Evolutionary conservation across 2,329 filamentous ascomycete species (phyloP).

Genomic region (Leptosphaerulina australis): DNA sequence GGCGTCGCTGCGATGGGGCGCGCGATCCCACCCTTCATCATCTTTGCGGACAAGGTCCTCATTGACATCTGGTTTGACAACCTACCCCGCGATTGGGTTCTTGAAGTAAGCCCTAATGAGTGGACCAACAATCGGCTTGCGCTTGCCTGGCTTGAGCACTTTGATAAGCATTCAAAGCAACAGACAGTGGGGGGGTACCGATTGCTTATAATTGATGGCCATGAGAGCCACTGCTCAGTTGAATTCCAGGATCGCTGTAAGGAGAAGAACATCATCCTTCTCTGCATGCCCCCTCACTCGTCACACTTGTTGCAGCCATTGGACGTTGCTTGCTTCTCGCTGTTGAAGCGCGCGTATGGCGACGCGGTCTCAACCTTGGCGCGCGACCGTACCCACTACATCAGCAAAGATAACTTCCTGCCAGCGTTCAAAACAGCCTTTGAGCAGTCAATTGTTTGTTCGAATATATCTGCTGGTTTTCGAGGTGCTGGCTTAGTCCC

Average conservation of each 20-base stretch:
- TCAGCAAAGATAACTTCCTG: not conserved
- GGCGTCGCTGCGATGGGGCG: constrained; percentile 8
- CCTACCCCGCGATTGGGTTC: constrained; percentile 34
- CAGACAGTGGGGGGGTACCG: not conserved
- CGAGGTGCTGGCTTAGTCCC: not conserved
- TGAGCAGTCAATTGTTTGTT: not conserved
- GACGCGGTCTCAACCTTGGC: not conserved
- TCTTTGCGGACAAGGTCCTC: constrained; percentile 13
- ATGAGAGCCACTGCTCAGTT: not conserved
- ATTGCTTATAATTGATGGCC: not conserved
- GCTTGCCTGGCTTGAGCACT: not conserved
- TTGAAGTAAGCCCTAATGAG: constrained; percentile 38
- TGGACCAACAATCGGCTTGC: constrained; percentile 44
- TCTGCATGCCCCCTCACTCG: not conserved
- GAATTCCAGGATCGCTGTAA: not conserved
- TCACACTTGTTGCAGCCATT: not conserved
- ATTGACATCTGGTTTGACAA: constrained; percentile 1
- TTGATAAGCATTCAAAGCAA: not conserved
- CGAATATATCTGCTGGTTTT: not conserved
- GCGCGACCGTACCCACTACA: not conserved
- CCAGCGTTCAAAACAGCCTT: not conserved
- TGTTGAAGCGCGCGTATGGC: not conserved
- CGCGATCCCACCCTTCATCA: constrained; percentile 14
- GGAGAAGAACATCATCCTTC: not conserved
- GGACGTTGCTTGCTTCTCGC: not conserved